These are phyloP conservation scores for Biscogniauxia sp. DNA, from an alignment of 2,329 filamentous ascomycete genomes.

Conservation along the genomic window DNA sequence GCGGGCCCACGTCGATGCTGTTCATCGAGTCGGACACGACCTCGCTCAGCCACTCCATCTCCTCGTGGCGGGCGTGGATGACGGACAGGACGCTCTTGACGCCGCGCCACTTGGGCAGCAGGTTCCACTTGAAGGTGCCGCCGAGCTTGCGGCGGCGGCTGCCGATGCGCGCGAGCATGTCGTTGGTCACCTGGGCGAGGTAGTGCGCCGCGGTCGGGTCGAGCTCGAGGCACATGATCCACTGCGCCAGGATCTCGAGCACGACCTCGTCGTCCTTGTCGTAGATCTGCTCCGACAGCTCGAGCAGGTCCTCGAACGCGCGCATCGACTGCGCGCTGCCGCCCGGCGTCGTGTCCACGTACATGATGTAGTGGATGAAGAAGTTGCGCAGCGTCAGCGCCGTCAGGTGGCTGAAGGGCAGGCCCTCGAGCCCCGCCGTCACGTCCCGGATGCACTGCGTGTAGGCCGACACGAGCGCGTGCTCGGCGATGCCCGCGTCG, in stretches of 20 bases:
- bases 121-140: not conserved
- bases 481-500: not conserved
- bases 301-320: constrained; percentile 1
- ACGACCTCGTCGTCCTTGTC: constrained; percentile 3
- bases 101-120: constrained; percentile 2
- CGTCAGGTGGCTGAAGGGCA: constrained; percentile 1
- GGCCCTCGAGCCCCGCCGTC: not conserved
- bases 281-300: constrained; percentile 5
- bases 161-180: not conserved
- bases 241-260: constrained; percentile 1
- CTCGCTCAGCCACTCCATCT: not conserved
- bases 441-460: constrained; percentile 1
- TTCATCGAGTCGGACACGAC: not conserved
- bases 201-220: not conserved
- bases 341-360: not conserved
- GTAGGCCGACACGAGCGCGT: constrained; percentile 1
- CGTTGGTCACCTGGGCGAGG: not conserved
- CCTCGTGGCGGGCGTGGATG: not conserved
- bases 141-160: not conserved
- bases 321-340: not conserved
- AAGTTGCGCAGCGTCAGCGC: not conserved
- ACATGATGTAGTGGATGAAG: not conserved
- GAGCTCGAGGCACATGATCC: not conserved
- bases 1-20: not conserved
- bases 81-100: not conserved